Evolutionary conservation across 768 basidiomycete genomes (phyloP).

Genomic region (Rhodosporidiobolus odoratus): DNA sequence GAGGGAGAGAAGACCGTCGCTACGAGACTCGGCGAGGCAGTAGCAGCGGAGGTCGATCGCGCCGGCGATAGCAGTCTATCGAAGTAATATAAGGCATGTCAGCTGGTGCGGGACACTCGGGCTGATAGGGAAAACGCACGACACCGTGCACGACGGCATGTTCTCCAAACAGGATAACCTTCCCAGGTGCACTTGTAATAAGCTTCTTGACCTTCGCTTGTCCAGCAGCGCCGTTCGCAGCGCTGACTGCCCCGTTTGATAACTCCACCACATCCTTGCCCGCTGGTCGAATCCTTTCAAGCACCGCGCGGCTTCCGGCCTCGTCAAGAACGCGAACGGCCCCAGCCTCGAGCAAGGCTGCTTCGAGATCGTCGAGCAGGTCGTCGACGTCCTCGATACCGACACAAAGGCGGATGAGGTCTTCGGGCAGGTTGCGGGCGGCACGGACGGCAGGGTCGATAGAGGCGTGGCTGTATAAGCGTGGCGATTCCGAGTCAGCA

Average conservation of each 20-base stretch:
- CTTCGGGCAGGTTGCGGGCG: constrained; percentile 95
- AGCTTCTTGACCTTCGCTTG: constrained; percentile 47
- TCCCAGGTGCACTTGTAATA: constrained; percentile 92
- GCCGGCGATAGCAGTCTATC: constrained; percentile 85
- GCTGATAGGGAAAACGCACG: constrained; percentile 54
- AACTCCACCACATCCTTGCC: background rate
- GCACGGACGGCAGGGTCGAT: constrained; percentile 93
- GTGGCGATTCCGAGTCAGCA: background rate
- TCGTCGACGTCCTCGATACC: constrained; percentile 94
- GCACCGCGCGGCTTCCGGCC: constrained; percentile 26
- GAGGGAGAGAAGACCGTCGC: constrained; percentile 67
- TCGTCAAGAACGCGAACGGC: constrained; percentile 57
- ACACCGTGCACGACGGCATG: constrained; percentile 98
- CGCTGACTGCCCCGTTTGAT: background rate
- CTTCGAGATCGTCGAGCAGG: constrained; percentile 89
- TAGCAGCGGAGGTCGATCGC: constrained; percentile 94
- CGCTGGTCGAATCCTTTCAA: constrained; percentile 27
- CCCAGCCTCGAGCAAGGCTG: constrained; percentile 83
- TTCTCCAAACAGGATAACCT: constrained; percentile 96
- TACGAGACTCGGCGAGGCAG: constrained; percentile 68
- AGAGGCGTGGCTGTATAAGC: constrained; percentile 72
- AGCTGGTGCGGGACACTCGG: constrained; percentile 1
- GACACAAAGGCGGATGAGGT: constrained; percentile 94
- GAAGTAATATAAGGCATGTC: constrained; percentile 20
- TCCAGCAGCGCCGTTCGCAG: background rate